A percentile compares a stretch with the other conserved stretches of the same genome.
Conservation (phyloP, 345 rosid species). For the Murraya paniculata region DNA sequence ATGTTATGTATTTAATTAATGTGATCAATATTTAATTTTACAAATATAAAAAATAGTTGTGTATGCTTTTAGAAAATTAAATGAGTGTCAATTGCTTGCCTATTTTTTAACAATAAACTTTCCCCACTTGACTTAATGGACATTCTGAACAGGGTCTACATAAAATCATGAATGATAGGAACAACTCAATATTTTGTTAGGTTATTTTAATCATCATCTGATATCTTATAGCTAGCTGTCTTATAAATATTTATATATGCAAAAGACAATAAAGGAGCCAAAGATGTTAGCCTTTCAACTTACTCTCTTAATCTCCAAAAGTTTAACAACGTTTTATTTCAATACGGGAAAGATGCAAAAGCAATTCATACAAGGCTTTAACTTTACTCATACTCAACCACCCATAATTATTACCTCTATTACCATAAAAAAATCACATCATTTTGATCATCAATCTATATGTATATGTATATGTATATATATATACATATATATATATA, state of each 20-base stretch:
- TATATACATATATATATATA: no score
- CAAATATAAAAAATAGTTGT: no score
- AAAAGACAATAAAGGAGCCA: slow-evolving; percentile 5
- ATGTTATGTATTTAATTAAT: no score
- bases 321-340: background rate
- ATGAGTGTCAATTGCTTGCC: no score
- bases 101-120: no score
- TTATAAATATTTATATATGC: background rate
- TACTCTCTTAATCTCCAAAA: slow-evolving; percentile 29
- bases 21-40: no score
- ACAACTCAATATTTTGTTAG: background rate
- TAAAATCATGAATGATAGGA: no score
- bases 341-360: background rate
- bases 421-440: slow-evolving; percentile 21
- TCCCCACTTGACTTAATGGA: no score
- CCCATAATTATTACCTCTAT: slow-evolving; percentile 11
- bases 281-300: slow-evolving; percentile 45
- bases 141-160: no score
- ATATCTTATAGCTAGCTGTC: background rate
- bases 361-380: slow-evolving; percentile 41
- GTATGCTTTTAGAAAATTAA: no score
- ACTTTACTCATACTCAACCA: slow-evolving; percentile 75
- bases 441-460: slow-evolving; percentile 23
- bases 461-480: no score
- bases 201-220: background rate